Evolutionary conservation across 495 filamentous ascomycete genomes (phyloP), one percentile per base, ranked within the genome.

Genomic region (Hypomontagnella monticulosa): DNA sequence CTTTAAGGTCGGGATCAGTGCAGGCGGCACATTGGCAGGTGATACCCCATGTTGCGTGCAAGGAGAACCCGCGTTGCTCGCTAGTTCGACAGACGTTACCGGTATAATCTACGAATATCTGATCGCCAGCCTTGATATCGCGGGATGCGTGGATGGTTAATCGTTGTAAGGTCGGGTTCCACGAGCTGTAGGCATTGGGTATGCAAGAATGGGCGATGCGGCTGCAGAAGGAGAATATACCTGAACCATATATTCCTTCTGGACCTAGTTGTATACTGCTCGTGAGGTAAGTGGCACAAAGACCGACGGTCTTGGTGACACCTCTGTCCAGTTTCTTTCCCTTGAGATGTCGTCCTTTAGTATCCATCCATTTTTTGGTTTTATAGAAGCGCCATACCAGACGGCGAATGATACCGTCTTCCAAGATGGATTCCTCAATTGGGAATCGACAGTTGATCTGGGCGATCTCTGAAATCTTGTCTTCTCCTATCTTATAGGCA

Each of bases 131-230:
- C 20, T 72, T 64, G 54, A 83, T 78, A 19, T 73, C 57, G 11
- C 74, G 67, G 27, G 76, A 69, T 10, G 80, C 76, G 42, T 80
- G 75, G 33, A 83, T 61, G 9, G 72, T 81, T 50, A 77, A 57
- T 33, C 63, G 63, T 36, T 67, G 41, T 1, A 71, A 34, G 8
- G 61, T 53, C 1, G 66, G 69, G 57, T 82, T 82, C 77, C 77
- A 82, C 4, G 65, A 66, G 53, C 77, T 73, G 15, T 76, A 69
- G 0, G 75, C 73, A 58, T 83, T 83, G 1, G 79, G 78, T 0
- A 62, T 56, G 63, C 81, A 83, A 48, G 69, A 73, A 55, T 83
- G 81, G 40, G 79, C 77, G 51, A 83, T 73, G 10, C 74, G 66
- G 10, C 54, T 36, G 18, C 46, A 51, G n/a, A 59, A 34, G 36